Base-by-base conservation (phyloP, 1,284 basidiomycete genomes). In the Sphagnurus paluster region DNA sequence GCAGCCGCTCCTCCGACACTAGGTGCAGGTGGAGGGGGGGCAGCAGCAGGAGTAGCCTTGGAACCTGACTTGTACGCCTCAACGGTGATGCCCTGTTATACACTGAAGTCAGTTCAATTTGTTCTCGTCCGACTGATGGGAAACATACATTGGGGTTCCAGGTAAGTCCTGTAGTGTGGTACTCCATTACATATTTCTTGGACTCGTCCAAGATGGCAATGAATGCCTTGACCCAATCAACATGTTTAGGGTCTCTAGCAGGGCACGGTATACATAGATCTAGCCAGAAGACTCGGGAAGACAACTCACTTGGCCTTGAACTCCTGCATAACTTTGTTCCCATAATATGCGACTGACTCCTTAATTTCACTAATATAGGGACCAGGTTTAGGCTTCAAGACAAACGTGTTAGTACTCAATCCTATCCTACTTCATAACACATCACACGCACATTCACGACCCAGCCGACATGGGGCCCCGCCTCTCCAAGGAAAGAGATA, bases 301-400 rank as follows among this genome's bases (percentile, higher is more conserved):
- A 14, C 5, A 17, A 60, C 87, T 52, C 50, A 93, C 92, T 89
- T 90, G 10, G 94, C 90, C 68, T 93, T 98, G 76, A 79, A 90
- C 56, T 96, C 92, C 68, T 96, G 95, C 67, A 96, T 85, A 39
- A 98, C 81, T 46, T 88, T 83, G 64, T 98, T 93, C 10, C 86
- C 85, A 66, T 94, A 99, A 71, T 95, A 99, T 60, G 87, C 80
- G 5, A 89, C 82, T 6, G 91, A 82, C 42, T 98, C 93, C 68
- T 90, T 96, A 68, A 90, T 82, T 43, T 96, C 92, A 10, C 69
- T 72, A n/a, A 98, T 76, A 57, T 81, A 90, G 10, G 90, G 84
- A 4, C 79, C 92, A 0, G 97, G 96, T 61, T 91, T 93, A 13
- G 82, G 78, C 90, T 94, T 56, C 26, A 39, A 42, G 29, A 19